Base-by-base conservation (phyloP, 345 rosid species). In the Syzygium grande region DNA sequence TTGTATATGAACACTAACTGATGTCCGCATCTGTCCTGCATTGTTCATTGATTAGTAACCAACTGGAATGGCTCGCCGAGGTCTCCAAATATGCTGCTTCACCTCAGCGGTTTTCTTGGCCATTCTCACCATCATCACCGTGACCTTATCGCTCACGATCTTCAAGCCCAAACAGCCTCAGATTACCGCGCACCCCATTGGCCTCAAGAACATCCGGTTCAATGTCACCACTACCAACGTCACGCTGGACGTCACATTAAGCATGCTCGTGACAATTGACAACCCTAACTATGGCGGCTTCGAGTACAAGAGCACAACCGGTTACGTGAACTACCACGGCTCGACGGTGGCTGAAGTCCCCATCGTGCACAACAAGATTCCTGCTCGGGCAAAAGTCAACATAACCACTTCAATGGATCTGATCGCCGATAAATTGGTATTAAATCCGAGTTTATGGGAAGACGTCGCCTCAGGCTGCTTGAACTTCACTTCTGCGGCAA, bases 281-380 rank as follows among this genome's bases (percentile, higher is more conserved):
- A 93, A 93, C 59, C 93, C 90, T 4, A 94, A 93, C 59, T 90
- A 94, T 14, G 94, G 94, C 2, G 87, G 91, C 29, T 94, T 93
- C 86, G 86, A 88, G 91, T 93, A 65, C 89, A 0, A 30, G 55
- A 90, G 90, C 89, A 43, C 90, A 4, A 90, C 85, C 2, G 90
- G 89, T 7, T 84, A 85, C 11, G 51, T 94, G 15, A 54, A 87
- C n/a, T 93, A 89, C 77, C 92, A 68, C 3, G 93, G 90, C 14
- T 85, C 41, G 38, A 38, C 84, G 1, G 88, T 93, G 3, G 93
- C 88, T 1, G 90, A 84, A 13, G 87, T 89, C 22, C 90, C 92
- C 4, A 65, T 94, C 7, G 78, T 13, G 27, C 87, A 51, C 19
- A 29, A 84, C 11, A 51, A 38, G 4, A 89, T 91, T 13, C 91